Percentiles rank a stretch among this genome's conserved stretches.
These are phyloP conservation scores for Pilasporangium apinafurcum DNA, from an alignment of 352 stramenopile genomes.

Conservation along the genomic window DNA sequence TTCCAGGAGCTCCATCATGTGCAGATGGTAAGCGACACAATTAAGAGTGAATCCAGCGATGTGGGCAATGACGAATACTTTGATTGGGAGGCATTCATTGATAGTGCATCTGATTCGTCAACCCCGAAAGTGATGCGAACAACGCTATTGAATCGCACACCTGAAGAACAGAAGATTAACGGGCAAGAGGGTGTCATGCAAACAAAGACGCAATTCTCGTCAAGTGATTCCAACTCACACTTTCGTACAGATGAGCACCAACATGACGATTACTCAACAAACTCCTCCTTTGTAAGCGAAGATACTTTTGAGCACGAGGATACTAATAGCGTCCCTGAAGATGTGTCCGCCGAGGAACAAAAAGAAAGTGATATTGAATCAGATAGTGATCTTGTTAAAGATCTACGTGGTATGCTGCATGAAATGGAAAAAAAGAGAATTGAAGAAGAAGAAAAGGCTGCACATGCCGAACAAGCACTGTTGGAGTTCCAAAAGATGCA, in stretches of 20 bases:
- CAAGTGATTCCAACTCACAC: neutral
- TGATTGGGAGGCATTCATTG: conserved; percentile 66
- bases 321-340: conserved; percentile 1
- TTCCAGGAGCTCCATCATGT: no score
- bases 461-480: conserved; percentile 36
- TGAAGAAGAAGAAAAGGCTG: conserved; percentile 58
- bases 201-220: neutral
- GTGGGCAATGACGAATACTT: conserved; percentile 16
- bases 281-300: neutral
- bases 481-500: conserved; percentile 44
- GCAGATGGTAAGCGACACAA: neutral
- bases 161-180: neutral
- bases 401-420: conserved; percentile 58
- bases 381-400: conserved; percentile 29
- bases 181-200: no score
- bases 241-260: conserved; percentile 1
- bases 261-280: neutral
- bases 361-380: conserved; percentile 32
- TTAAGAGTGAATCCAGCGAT: conserved; percentile 6
- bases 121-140: conserved; percentile 12
- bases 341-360: conserved; percentile 6
- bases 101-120: conserved; percentile 36
- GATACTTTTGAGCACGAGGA: neutral
- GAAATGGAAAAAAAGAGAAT: conserved; percentile 48
- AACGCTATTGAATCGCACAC: conserved; percentile 3